phyloP scores from a whole-genome alignment of 495 filamentous ascomycete genomes.

The Podospora pseudopauciseta region DNA sequence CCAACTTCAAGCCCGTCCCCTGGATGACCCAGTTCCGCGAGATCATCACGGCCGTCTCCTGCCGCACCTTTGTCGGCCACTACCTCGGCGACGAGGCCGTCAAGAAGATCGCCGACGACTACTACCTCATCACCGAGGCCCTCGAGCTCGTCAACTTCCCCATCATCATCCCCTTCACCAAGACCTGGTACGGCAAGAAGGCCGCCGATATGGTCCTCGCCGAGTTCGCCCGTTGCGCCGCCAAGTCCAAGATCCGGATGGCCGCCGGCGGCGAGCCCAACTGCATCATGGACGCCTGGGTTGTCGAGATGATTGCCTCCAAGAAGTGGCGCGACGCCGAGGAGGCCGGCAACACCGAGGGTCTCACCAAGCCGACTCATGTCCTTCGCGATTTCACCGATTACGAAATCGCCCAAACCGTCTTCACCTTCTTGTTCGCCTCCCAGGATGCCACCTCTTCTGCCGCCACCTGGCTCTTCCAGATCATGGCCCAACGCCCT shows the following conservation, averaged over 20 bases:
- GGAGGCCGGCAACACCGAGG: slow-evolving; percentile 64
- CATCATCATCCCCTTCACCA: slow-evolving; percentile 92
- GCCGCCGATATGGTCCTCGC: slow-evolving; percentile 86
- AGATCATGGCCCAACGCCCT: slow-evolving; percentile 88
- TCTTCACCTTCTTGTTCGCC: slow-evolving; percentile 98
- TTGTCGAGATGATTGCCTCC: slow-evolving; percentile 78
- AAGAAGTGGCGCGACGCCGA: slow-evolving; percentile 69
- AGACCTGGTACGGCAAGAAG: slow-evolving; percentile 96
- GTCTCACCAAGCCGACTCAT: slow-evolving; percentile 72
- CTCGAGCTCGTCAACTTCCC: slow-evolving; percentile 98
- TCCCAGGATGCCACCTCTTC: slow-evolving; percentile 95
- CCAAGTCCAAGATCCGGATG: slow-evolving; percentile 91
- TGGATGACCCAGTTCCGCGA: slow-evolving; percentile 95
- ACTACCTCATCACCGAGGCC: slow-evolving; percentile 92
- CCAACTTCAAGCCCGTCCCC: slow-evolving; percentile 65
- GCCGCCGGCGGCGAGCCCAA: slow-evolving; percentile 79
- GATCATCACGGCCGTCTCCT: slow-evolving; percentile 90
- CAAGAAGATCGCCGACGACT: slow-evolving; percentile 95
- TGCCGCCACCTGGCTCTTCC: slow-evolving; percentile 91
- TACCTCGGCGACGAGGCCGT: slow-evolving; percentile 86
- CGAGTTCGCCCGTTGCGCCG: slow-evolving; percentile 87
- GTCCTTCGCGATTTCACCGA: slow-evolving; percentile 85
- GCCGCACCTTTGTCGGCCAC: slow-evolving; percentile 93
- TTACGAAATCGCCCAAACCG: slow-evolving; percentile 87
- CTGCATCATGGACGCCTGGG: slow-evolving; percentile 95